Percentiles rank a stretch among this genome's conserved stretches.
These are phyloP conservation scores for Penicillium sp. DNA, from an alignment of 2,329 filamentous ascomycete species.

Conservation along the genomic window DNA sequence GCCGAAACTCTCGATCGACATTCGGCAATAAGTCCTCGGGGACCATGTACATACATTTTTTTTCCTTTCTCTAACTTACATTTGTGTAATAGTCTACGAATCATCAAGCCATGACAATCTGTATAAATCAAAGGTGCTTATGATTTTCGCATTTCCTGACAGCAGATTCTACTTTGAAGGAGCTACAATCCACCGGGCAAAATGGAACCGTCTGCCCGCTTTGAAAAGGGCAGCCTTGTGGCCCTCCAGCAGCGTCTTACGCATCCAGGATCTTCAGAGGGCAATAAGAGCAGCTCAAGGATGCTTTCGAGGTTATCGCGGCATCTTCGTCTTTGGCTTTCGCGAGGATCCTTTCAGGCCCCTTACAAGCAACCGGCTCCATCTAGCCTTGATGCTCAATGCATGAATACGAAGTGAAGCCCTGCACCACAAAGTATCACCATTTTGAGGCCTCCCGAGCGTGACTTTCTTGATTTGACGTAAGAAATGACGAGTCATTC, in stretches of 20 bases:
- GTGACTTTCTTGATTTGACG: neutral
- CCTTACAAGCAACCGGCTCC: neutral
- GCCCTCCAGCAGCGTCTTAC: neutral
- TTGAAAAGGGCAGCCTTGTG: too few species aligned
- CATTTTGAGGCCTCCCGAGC: neutral
- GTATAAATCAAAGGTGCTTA: neutral
- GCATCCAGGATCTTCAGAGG: neutral
- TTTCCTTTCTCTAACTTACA: neutral
- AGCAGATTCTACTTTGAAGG: neutral
- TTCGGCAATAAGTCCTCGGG: conserved; percentile 21
- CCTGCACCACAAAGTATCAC: neutral
- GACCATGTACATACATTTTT: neutral
- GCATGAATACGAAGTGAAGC: neutral
- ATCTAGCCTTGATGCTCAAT: neutral
- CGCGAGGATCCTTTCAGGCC: neutral
- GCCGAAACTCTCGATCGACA: conserved; percentile 36
- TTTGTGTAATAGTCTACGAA: conserved; percentile 3
- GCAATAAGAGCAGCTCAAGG: too few species aligned
- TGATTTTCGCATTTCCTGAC: neutral
- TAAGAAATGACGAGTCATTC: neutral
- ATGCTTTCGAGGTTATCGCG: neutral
- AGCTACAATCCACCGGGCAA: neutral
- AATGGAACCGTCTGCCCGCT: neutral
- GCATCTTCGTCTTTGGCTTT: neutral
- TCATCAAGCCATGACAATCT: neutral